phyloP scores from a whole-genome alignment of 805 yeast genomes.

The Debaryomyces tyrocola region DNA sequence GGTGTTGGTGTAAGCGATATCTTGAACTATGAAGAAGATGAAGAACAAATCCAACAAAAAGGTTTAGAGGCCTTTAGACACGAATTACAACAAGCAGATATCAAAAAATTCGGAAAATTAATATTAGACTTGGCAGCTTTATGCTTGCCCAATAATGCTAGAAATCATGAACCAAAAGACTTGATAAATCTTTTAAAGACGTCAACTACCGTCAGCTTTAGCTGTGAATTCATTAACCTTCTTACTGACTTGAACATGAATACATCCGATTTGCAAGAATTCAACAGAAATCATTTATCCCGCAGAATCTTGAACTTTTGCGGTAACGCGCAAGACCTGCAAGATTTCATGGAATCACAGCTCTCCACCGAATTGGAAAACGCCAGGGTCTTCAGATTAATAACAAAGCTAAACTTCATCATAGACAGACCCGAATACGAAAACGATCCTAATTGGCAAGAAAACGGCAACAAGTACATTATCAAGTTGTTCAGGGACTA shows the following conservation, averaged over 20 bases:
- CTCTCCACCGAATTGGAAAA: conserved; percentile 80
- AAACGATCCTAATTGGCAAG: conserved; percentile 51
- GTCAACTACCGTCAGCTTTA: conserved; percentile 21
- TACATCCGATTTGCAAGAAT: conserved; percentile 21
- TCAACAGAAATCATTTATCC: conserved; percentile 24
- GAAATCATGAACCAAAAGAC: conserved; percentile 13
- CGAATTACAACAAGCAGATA: conserved; percentile 54
- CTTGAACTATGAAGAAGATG: conserved; percentile 41
- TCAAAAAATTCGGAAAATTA: conserved; percentile 56
- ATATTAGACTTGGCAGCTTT: conserved; percentile 54
- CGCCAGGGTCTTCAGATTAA: conserved; percentile 77
- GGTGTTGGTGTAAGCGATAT: conserved; percentile 74
- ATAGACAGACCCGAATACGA: conserved; percentile 67
- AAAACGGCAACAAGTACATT: conserved; percentile 68
- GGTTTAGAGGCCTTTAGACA: conserved; percentile 14
- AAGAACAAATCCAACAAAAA: conserved; percentile 15
- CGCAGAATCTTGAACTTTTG: conserved; percentile 43
- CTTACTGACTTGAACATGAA: conserved; percentile 33
- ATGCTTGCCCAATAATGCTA: conserved; percentile 26
- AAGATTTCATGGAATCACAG: conserved; percentile 61
- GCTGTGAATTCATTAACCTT: conserved; percentile 47
- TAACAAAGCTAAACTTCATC: conserved; percentile 78
- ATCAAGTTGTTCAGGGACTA: conserved; percentile 73
- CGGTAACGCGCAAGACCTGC: conserved; percentile 50
- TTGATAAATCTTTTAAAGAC: conserved; percentile 14